A percentile compares a stretch with the other conserved stretches of the same genome.
These are phyloP conservation scores for Dunaliella sp. DNA, from an alignment of 139 green algal genomes.

Conservation along the genomic window DNA sequence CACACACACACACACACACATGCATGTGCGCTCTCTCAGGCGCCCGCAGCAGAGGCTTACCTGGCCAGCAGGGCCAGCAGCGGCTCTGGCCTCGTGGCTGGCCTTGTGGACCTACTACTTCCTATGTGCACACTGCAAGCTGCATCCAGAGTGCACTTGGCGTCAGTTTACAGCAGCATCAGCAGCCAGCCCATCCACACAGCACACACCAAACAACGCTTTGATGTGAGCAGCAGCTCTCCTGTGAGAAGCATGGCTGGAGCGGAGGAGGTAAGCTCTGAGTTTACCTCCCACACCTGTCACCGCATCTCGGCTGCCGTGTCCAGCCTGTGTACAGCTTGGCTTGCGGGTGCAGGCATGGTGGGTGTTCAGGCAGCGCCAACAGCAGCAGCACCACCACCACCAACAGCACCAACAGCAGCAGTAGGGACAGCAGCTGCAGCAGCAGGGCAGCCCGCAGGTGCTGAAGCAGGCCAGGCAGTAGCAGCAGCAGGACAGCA, in stretches of 20 bases:
- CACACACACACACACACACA: too few species aligned
- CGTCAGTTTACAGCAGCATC: not conserved
- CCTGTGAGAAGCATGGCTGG: too few species aligned
- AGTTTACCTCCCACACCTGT: too few species aligned
- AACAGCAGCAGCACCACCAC: not conserved
- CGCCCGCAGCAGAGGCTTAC: not conserved
- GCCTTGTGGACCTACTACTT: not conserved
- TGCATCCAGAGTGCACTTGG: not conserved
- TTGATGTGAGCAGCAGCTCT: not conserved
- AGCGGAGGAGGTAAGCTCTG: too few species aligned
- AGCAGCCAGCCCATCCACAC: not conserved
- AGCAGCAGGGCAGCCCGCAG: too few species aligned
- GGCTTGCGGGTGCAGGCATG: not conserved
- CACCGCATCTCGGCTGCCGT: not conserved
- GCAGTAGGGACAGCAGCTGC: not conserved
- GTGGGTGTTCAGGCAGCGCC: not conserved
- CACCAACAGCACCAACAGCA: not conserved
- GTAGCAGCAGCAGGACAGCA: not conserved
- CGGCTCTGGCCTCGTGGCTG: not conserved
- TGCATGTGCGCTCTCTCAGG: not conserved
- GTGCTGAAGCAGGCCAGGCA: not conserved
- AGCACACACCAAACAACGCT: not conserved
- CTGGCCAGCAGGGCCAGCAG: not conserved
- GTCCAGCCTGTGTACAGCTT: not conserved
- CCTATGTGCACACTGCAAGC: not conserved